These are phyloP conservation scores for Symbiodinium pilosum DNA, from an alignment of 73 alveolate species.

Conservation along the genomic window DNA sequence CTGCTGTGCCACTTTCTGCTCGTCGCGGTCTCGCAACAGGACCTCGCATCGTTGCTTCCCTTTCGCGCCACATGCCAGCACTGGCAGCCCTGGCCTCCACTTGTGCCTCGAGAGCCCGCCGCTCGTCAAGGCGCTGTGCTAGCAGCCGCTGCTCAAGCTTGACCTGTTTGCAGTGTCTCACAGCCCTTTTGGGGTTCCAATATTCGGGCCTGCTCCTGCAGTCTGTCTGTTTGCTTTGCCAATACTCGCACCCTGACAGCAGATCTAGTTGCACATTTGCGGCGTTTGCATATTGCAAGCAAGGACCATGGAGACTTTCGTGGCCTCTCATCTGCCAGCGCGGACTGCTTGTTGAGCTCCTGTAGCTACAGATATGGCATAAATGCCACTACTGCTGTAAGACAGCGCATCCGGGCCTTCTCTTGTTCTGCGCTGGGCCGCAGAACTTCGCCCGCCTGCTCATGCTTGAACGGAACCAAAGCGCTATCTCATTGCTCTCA, in stretches of 20 bases:
- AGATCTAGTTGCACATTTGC: too few relatives aligned
- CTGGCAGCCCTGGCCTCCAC: constrained; percentile 34
- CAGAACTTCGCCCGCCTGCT: background rate
- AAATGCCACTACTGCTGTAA: background rate
- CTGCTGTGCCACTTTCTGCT: constrained; percentile 85
- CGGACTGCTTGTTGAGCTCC: constrained; percentile 57
- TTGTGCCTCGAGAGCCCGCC: constrained; percentile 64
- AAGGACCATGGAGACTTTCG: background rate
- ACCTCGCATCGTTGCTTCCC: too few relatives aligned
- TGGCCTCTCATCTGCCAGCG: constrained; percentile 58
- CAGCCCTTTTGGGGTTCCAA: background rate
- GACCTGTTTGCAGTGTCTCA: too few relatives aligned
- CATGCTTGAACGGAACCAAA: background rate
- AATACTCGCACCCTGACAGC: constrained; percentile 48
- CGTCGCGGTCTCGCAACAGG: constrained; percentile 70
- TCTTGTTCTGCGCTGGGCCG: background rate
- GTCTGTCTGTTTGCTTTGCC: constrained; percentile 62
- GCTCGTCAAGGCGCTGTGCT: constrained; percentile 63
- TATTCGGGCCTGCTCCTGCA: constrained; percentile 80
- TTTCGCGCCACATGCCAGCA: too few relatives aligned
- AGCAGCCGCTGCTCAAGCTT: constrained; percentile 52
- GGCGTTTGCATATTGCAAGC: too few relatives aligned
- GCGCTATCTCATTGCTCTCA: background rate
- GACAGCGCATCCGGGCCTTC: background rate
- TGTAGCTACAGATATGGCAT: background rate